These are phyloP conservation scores for Plasmodium gaboni DNA, from an alignment of 169 alveolate species.

Conservation along the genomic window DNA sequence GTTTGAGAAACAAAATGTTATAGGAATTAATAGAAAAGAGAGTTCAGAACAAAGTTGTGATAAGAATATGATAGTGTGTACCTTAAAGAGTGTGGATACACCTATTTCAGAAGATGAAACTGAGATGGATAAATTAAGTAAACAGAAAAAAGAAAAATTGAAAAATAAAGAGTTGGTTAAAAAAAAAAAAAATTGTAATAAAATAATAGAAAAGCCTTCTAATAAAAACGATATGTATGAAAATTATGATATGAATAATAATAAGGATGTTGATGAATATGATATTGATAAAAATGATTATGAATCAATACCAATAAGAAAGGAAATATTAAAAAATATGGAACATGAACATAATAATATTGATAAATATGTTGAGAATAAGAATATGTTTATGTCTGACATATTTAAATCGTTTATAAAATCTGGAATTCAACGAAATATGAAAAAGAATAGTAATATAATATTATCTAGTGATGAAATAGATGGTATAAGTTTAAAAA, in stretches of 20 bases:
- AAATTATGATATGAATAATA: too few species aligned
- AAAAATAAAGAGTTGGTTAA: neutral
- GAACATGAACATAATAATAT: neutral
- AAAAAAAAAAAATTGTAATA: neutral
- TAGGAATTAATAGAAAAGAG: constrained; percentile 21
- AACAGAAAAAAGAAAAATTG: neutral
- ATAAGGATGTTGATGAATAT: neutral
- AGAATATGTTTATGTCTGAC: constrained; percentile 18
- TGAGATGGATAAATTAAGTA: neutral
- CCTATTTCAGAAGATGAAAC: neutral
- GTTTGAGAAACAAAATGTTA: constrained; percentile 11
- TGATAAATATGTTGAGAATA: constrained; percentile 17
- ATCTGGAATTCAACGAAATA: constrained; percentile 14
- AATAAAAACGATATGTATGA: too few species aligned
- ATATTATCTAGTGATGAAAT: neutral
- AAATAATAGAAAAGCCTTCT: too few species aligned
- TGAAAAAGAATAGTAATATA: constrained; percentile 1
- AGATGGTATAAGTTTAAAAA: neutral
- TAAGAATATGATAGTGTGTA: neutral
- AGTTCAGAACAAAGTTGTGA: constrained; percentile 5
- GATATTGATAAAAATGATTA: neutral
- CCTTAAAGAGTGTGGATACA: neutral
- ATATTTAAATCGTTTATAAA: constrained; percentile 38
- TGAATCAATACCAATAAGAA: neutral
- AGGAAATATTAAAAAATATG: neutral